Base-by-base conservation (phyloP, 2,329 filamentous ascomycete genomes). In the Claviceps cyperi region DNA sequence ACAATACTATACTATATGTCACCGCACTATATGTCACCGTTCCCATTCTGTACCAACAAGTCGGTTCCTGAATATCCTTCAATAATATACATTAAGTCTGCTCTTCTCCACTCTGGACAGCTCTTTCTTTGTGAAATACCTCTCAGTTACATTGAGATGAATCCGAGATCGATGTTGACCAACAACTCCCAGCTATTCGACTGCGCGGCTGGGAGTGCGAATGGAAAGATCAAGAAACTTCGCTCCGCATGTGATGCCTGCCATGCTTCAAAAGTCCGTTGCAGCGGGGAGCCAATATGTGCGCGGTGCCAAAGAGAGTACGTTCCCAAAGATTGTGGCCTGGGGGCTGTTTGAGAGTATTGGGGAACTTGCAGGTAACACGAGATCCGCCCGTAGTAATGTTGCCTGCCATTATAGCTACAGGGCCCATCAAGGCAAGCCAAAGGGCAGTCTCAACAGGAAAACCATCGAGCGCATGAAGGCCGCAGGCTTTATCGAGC, bases 221-320 rank as follows among this genome's bases (percentile, higher is more conserved):
- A n/a, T 11, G 24, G 21, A 13, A 46, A 35, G 22, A 15, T 8
- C 7, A 51, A 45, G 46, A 48, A 46, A 15, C 50, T 51, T 15
- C 50, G 50, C 21, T 49, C 46, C 19, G 50, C 50, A 11, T 51
- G 50, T 28, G 50, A 51, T 48, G 38, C 50, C 11, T 51, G 50
- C 9, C 50, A 51, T 43, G 43, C 40, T 22, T 46, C 50, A 32
- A 51, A 51, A 46, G 43, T 52, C 14, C 50, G 50, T 15, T 52
- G 47, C 28, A 40, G 47, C 35, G 47, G 47, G 8, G 50, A 48
- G 5, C 43, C 21, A 43, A 41, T 43, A 22, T 52, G 50, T 46
- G 28, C 37, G 35, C 24, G 43, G 14, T 52, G 47, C 36, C 28
- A 21, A n/a, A 46, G 43, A 46, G 43, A 28, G 43, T 41, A 41